Conservation (phyloP, 805 yeast species). For the Candida germanica region DNA sequence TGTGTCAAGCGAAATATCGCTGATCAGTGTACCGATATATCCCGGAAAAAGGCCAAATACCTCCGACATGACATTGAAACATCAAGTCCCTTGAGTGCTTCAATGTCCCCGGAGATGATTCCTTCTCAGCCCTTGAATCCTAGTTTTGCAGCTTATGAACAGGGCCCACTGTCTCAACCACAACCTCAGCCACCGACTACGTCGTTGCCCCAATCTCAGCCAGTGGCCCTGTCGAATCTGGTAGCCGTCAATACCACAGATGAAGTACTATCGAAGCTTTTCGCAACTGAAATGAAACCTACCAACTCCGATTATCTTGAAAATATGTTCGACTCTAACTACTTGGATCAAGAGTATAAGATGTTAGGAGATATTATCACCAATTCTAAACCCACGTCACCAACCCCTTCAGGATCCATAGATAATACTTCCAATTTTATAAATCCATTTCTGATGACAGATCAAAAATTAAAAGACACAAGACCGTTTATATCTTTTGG, state of each 20-base stretch:
- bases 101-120: no score
- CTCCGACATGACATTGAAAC: constrained; percentile 19
- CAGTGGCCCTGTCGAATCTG: no score
- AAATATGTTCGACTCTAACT: constrained; percentile 38
- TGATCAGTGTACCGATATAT: constrained; percentile 55
- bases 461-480: constrained; percentile 21
- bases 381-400: constrained; percentile 41
- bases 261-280: constrained; percentile 24
- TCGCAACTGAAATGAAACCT: constrained; percentile 16
- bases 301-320: constrained; percentile 10
- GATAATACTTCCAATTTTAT: constrained; percentile 4
- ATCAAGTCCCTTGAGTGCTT: no score
- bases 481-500: constrained; percentile 44
- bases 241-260: constrained; percentile 26
- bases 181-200: no score
- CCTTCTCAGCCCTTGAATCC: no score
- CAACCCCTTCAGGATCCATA: constrained; percentile 9
- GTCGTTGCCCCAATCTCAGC: no score
- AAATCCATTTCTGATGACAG: constrained; percentile 5
- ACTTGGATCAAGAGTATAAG: constrained; percentile 49
- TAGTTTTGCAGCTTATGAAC: no score
- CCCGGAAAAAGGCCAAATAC: constrained; percentile 49
- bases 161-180: no score
- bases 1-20: constrained; percentile 62
- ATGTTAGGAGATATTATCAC: constrained; percentile 48